A percentile compares a stretch with the other conserved stretches of the same genome.
These are phyloP conservation scores for Pascua sp. DNA, from an alignment of 1,284 basidiomycete species.

Conservation along the genomic window DNA sequence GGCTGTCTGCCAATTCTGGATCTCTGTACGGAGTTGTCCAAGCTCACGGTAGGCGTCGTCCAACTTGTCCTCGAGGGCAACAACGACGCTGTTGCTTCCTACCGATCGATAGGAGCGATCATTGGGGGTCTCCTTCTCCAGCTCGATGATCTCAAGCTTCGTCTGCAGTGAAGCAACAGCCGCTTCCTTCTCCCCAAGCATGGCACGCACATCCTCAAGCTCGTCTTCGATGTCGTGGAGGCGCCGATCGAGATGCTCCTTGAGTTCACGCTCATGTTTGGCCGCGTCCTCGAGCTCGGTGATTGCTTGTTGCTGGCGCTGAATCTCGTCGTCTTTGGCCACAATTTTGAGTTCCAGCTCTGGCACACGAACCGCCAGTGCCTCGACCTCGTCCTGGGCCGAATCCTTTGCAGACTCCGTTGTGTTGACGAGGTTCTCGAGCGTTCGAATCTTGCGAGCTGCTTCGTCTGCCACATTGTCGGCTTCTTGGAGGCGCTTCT, in stretches of 20 bases:
- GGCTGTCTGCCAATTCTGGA: slow-evolving; percentile 33
- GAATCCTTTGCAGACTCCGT: no score
- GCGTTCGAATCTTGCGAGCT: not conserved
- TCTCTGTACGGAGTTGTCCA: slow-evolving; percentile 62
- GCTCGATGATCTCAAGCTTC: not conserved
- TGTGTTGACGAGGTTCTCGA: not conserved
- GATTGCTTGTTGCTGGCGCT: not conserved
- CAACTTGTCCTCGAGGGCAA: not conserved
- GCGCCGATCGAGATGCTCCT: not conserved
- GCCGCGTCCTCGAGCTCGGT: slow-evolving; percentile 7
- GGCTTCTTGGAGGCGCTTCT: not conserved
- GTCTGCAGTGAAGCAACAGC: not conserved
- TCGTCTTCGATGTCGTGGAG: slow-evolving; percentile 2
- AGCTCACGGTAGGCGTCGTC: slow-evolving; percentile 74
- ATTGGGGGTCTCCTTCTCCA: not conserved
- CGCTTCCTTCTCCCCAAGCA: not conserved
- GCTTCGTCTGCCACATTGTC: not conserved
- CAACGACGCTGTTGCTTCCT: not conserved
- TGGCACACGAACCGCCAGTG: no score
- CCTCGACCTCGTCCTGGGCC: no score
- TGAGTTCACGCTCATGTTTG: slow-evolving; percentile 4
- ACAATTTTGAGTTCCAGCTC: no score
- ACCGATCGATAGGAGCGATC: not conserved
- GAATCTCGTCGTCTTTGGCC: no score
- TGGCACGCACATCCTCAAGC: slow-evolving; percentile 3